Evolutionary conservation across 306 rosid genomes (phyloP).

Genomic region (Macrotyloma uniflorum): DNA sequence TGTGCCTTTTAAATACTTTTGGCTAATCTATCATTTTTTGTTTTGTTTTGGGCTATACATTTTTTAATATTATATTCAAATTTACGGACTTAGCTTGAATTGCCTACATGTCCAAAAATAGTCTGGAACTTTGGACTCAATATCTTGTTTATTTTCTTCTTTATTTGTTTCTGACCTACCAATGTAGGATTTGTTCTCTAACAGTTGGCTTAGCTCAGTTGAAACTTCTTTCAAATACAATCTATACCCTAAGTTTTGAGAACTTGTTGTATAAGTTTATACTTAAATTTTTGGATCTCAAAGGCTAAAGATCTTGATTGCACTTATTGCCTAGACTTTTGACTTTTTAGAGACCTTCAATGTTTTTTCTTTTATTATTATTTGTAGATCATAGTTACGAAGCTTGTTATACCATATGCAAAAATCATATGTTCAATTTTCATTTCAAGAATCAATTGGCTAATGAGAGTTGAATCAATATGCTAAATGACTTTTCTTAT

Average conservation of each 20-base stretch:
- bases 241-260: background rate
- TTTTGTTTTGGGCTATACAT: background rate
- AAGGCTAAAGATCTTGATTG: background rate
- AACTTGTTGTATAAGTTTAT: background rate
- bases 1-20: background rate
- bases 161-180: background rate
- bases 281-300: background rate
- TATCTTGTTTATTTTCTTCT: background rate
- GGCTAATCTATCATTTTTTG: background rate
- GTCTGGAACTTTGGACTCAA: background rate
- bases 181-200: background rate
- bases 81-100: background rate
- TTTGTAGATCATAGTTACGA: background rate
- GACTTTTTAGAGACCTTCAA: background rate
- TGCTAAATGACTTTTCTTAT: background rate
- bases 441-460: conserved; percentile 1
- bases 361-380: background rate
- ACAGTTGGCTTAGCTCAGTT: background rate
- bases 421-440: background rate
- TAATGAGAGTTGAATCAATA: background rate
- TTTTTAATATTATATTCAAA: no score
- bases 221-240: background rate
- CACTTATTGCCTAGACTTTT: background rate
- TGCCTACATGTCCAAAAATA: background rate
- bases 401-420: background rate